Conservation (phyloP, 2,329 filamentous ascomycete species). For the Fusarium ramigenum region DNA sequence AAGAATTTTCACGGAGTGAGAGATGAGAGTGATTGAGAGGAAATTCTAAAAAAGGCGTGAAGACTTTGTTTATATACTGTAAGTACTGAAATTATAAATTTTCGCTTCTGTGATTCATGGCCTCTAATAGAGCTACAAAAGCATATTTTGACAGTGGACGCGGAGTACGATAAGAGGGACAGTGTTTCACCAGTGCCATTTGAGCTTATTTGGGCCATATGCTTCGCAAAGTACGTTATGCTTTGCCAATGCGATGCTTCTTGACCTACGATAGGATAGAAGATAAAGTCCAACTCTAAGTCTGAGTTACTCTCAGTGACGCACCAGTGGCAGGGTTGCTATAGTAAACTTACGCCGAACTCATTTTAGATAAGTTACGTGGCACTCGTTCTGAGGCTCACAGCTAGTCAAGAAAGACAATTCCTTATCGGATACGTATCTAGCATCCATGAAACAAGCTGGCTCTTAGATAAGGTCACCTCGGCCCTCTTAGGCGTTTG, state of each 20-base stretch:
- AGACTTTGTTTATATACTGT: not conserved
- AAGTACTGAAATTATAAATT: fast-evolving
- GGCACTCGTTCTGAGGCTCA: fast-evolving
- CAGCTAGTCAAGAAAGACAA: no score
- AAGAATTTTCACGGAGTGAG: not conserved
- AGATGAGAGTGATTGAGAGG: not conserved
- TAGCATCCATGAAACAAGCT: fast-evolving
- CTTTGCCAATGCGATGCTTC: fast-evolving
- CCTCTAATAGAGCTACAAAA: not conserved
- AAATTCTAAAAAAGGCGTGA: no score
- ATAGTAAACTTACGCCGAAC: not conserved
- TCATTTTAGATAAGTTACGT: fast-evolving
- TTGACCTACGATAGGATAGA: fast-evolving
- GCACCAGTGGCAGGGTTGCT: fast-evolving
- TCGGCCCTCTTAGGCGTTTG: no score
- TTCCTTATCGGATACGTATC: no score
- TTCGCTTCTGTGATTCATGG: not conserved
- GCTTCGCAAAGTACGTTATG: fast-evolving
- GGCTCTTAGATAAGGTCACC: not conserved
- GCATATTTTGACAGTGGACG: fast-evolving
- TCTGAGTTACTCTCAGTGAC: fast-evolving
- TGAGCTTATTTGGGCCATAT: fast-evolving
- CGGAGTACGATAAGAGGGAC: not conserved
- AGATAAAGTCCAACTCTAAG: fast-evolving
- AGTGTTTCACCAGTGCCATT: not conserved